A percentile compares a stretch with the other conserved stretches of the same genome.
These are phyloP conservation scores for Heteromeles arbutifolia DNA, from an alignment of 306 rosid species.

Conservation along the genomic window DNA sequence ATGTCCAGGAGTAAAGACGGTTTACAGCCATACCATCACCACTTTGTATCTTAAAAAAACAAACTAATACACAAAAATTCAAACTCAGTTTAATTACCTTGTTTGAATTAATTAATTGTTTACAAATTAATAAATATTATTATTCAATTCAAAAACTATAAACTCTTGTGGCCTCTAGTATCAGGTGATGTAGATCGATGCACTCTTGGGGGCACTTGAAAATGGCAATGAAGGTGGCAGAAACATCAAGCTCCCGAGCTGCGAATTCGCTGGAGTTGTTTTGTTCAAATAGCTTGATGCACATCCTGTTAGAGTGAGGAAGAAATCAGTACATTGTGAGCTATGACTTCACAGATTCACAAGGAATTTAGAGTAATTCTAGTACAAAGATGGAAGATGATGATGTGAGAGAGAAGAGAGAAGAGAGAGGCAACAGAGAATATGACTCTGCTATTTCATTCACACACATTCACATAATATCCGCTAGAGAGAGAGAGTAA, in stretches of 20 bases:
- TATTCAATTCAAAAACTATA: neutral
- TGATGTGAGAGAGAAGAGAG: too few species aligned
- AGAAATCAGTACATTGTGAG: too few species aligned
- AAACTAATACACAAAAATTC: neutral
- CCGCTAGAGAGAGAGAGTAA: too few species aligned
- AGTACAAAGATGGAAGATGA: too few species aligned
- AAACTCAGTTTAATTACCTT: neutral
- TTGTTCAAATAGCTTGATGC: constrained; percentile 53
- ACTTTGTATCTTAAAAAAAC: neutral
- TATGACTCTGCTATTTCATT: too few species aligned
- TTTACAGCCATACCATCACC: neutral
- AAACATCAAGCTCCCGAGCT: constrained; percentile 35
- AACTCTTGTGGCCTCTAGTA: constrained; percentile 28
- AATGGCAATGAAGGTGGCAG: constrained; percentile 50
- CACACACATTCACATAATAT: too few species aligned
- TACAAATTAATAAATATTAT: neutral
- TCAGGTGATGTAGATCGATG: constrained; percentile 60
- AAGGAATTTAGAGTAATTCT: too few species aligned
- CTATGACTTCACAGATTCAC: too few species aligned
- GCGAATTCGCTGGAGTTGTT: constrained; percentile 14
- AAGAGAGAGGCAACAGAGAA: too few species aligned
- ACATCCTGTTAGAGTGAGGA: neutral
- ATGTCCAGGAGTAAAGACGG: neutral
- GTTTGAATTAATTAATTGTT: neutral
- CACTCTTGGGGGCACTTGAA: constrained; percentile 44